Evolutionary conservation across 768 basidiomycete genomes (phyloP).

Genomic region (Antrodiella citrinella): DNA sequence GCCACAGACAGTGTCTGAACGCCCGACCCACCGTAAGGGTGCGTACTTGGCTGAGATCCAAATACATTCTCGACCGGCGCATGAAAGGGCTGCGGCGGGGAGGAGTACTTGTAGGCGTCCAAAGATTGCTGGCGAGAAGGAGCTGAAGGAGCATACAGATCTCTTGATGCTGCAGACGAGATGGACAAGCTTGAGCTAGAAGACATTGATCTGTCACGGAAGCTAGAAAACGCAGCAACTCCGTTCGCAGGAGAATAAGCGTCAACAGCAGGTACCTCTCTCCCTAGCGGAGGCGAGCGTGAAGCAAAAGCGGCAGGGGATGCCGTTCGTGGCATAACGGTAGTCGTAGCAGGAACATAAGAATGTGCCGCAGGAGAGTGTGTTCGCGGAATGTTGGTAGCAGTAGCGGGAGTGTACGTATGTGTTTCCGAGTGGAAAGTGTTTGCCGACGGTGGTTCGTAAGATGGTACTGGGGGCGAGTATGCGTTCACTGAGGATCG

Average conservation of each 20-base stretch:
- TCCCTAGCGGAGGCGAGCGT: constrained; percentile 14
- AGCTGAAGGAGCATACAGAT: constrained; percentile 11
- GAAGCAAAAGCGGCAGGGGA: constrained; percentile 20
- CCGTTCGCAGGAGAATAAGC: constrained; percentile 14
- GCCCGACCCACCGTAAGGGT: neutral
- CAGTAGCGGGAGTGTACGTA: neutral
- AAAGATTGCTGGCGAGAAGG: constrained; percentile 8
- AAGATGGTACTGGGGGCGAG: neutral
- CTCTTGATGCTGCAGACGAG: neutral
- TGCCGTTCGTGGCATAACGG: constrained; percentile 20
- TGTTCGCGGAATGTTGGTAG: constrained; percentile 20
- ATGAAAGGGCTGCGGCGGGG: constrained; percentile 10
- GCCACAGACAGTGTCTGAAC: constrained; percentile 20
- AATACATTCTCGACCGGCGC: constrained; percentile 5
- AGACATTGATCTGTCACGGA: constrained; percentile 9
- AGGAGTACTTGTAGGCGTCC: constrained; percentile 11
- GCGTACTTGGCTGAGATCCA: neutral
- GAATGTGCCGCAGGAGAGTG: neutral
- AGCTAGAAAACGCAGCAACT: neutral
- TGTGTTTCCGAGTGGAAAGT: neutral
- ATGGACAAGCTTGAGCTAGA: constrained; percentile 9
- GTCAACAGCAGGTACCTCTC: constrained; percentile 11
- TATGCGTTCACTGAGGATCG: constrained; percentile 2
- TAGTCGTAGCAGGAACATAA: neutral
- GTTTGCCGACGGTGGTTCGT: constrained; percentile 6